phyloP scores from a whole-genome alignment of 345 rosid species.

The Murraya paniculata region DNA sequence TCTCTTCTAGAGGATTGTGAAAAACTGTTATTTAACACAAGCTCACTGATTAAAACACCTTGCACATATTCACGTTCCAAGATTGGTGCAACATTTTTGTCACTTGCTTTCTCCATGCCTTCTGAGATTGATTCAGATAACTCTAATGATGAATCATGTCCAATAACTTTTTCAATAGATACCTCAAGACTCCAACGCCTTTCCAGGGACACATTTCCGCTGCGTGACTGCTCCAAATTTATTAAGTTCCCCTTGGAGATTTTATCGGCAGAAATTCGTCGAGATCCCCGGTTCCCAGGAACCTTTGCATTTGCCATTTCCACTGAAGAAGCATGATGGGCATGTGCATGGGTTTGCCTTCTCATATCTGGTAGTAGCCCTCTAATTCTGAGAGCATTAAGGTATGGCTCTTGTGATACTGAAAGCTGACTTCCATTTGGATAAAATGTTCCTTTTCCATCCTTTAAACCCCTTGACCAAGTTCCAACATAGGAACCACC shows the following conservation, averaged over 20 bases:
- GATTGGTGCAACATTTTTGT: conserved; percentile 56
- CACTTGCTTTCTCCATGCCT: conserved; percentile 35
- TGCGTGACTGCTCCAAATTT: conserved; percentile 74
- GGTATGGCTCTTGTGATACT: conserved; percentile 64
- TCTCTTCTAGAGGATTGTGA: conserved; percentile 75
- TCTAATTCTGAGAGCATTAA: conserved; percentile 77
- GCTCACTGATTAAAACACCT: conserved; percentile 90
- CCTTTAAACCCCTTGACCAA: conserved; percentile 93
- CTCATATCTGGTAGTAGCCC: conserved; percentile 85
- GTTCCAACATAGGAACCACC: conserved; percentile 91
- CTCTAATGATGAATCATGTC: conserved; percentile 61
- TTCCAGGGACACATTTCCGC: conserved; percentile 70
- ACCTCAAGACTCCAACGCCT: conserved; percentile 99
- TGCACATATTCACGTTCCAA: conserved; percentile 97
- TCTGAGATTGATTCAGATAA: conserved; percentile 46
- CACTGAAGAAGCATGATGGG: conserved; percentile 61
- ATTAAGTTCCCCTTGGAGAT: conserved; percentile 66
- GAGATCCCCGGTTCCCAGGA: conserved; percentile 37
- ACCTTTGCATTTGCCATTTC: conserved; percentile 62
- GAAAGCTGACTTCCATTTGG: conserved; percentile 78
- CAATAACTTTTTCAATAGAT: conserved; percentile 91
- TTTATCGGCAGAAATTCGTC: conserved; percentile 40
- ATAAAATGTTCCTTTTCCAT: conserved; percentile 93
- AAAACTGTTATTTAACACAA: conserved; percentile 67
- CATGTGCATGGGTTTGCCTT: conserved; percentile 57